A percentile compares a stretch with the other conserved stretches of the same genome.
Evolutionary conservation across 352 stramenopile genomes (phyloP).

Genomic region (Phytophthora megakarya): DNA sequence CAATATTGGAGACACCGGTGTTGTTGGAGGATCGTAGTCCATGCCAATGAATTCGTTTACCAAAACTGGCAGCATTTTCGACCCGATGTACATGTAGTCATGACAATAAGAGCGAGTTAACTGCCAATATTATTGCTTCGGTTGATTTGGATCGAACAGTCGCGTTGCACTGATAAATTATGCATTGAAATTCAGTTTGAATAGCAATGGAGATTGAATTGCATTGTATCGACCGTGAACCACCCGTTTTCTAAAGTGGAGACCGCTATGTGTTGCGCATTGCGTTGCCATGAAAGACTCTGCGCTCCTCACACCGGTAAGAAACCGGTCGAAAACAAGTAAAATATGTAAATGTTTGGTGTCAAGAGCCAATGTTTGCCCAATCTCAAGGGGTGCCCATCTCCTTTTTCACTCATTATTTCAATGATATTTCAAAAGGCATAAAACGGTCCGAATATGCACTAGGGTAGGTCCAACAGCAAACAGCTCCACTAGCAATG

Average conservation of each 20-base stretch:
- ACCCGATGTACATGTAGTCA: conserved; percentile 3
- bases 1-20: no score
- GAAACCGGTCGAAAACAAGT: background rate
- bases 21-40: no score
- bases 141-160: no score
- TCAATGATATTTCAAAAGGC: conserved; percentile 2
- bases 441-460: conserved; percentile 1
- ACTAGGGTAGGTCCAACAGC: background rate
- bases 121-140: conserved; percentile 12
- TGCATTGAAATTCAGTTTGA: no score
- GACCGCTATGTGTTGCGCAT: conserved; percentile 5
- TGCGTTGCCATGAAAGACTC: conserved; percentile 23
- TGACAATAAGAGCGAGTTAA: conserved; percentile 8
- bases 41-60: no score
- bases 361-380: conserved; percentile 25
- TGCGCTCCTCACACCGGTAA: conserved; percentile 13
- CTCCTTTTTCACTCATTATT: conserved; percentile 14
- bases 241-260: background rate
- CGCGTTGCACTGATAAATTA: no score
- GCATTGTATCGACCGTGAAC: no score
- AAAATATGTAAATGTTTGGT: background rate
- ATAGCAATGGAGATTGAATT: no score
- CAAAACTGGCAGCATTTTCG: background rate
- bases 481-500: no score
- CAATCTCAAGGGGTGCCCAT: conserved; percentile 24